phyloP scores from a whole-genome alignment of 1,139 yeast genomes.

The Kodamaea plutei region DNA sequence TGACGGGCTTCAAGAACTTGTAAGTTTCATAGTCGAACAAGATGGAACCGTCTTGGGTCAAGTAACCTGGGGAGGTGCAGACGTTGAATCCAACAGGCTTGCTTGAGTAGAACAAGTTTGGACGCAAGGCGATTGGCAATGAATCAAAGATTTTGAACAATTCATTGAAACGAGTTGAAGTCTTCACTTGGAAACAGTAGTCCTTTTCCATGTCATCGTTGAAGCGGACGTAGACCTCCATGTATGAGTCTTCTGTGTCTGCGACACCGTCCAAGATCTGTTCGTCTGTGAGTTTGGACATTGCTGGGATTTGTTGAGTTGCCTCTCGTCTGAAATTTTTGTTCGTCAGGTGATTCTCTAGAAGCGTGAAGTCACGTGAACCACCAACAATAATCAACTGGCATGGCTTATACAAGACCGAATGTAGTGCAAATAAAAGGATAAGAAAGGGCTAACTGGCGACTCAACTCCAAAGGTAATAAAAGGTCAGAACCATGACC shows the following conservation, averaged over 20 bases:
- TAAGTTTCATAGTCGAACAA: constrained; percentile 62
- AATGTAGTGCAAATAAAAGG: too few relatives aligned
- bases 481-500: too few relatives aligned
- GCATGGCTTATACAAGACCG: too few relatives aligned
- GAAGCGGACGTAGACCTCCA: constrained; percentile 78
- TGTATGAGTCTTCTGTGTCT: constrained; percentile 21
- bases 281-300: constrained; percentile 8
- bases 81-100: constrained; percentile 64
- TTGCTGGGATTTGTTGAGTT: neutral
- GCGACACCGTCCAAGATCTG: constrained; percentile 14
- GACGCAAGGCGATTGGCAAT: constrained; percentile 75
- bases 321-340: too few relatives aligned
- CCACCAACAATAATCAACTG: too few relatives aligned
- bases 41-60: constrained; percentile 80
- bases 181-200: constrained; percentile 74
- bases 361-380: too few relatives aligned
- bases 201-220: constrained; percentile 83
- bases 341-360: too few relatives aligned
- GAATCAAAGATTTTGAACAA: constrained; percentile 58
- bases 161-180: constrained; percentile 53
- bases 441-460: too few relatives aligned
- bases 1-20: constrained; percentile 35
- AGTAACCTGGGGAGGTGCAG: constrained; percentile 74
- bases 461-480: too few relatives aligned
- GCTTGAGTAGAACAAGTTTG: constrained; percentile 65